Conservation (phyloP, 2,329 filamentous ascomycete genomes). For the Penicillium sp. region DNA sequence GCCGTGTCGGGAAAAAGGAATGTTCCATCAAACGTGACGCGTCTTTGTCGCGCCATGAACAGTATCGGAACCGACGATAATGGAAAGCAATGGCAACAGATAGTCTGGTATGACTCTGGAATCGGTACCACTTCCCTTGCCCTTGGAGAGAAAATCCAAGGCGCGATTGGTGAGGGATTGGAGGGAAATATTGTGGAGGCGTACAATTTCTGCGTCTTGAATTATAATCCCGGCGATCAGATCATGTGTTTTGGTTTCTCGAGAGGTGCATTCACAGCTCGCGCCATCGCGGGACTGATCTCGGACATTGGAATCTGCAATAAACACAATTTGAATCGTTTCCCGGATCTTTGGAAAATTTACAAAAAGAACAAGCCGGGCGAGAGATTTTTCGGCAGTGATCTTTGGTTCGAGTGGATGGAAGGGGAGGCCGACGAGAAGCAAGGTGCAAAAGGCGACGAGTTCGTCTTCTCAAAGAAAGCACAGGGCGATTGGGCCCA, state of each 20-base stretch:
- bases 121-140: constrained; percentile 29
- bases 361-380: constrained; percentile 18
- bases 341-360: constrained; percentile 21
- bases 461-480: constrained; percentile 14
- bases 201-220: constrained; percentile 24
- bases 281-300: constrained; percentile 22
- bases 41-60: constrained; percentile 32
- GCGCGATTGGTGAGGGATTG: constrained; percentile 20
- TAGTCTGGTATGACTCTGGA: constrained; percentile 38
- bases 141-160: constrained; percentile 28
- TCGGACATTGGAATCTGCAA: constrained; percentile 23
- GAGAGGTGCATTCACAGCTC: constrained; percentile 21
- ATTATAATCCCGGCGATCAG: constrained; percentile 20
- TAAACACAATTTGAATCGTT: constrained; percentile 17
- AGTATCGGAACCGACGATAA: constrained; percentile 27
- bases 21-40: constrained; percentile 34
- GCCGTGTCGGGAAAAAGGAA: constrained; percentile 32
- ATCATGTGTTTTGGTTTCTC: constrained; percentile 27
- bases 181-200: constrained; percentile 24
- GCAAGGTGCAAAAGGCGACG: constrained; percentile 14
- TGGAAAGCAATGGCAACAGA: constrained; percentile 28
- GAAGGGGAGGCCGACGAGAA: constrained; percentile 21
- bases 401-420: constrained; percentile 23
- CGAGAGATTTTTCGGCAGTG: constrained; percentile 20
- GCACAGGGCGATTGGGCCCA: constrained; percentile 15